Base-by-base conservation (phyloP, 768 basidiomycete genomes). In the Leucocoprinus sp. region DNA sequence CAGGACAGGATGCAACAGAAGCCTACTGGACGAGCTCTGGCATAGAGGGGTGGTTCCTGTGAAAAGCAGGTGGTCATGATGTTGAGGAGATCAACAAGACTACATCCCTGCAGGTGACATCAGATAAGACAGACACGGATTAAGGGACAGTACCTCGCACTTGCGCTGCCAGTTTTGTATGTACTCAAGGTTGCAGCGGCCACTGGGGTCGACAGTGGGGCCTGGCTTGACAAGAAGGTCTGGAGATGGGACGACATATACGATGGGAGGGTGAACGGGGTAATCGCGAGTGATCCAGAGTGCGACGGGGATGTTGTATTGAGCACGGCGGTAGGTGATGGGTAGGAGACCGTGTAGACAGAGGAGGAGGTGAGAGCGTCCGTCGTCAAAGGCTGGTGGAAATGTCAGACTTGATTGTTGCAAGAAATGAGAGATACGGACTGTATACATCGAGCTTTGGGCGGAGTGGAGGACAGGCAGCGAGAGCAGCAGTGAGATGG, bases 221-320 rank as follows among this genome's bases (percentile, higher is more conserved):
- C 82, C 77, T 8, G 88, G 72, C 53, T 82, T 81, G 55, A 99
- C 79, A 49, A 93, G 81, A 83, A 99, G 91, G 57, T 88, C 82
- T 43, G 69, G 75, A 2, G 91, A 96, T 26, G 96, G 95, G 9
- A 91, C 85, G 53, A 99, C 93, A 66, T 91, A 97, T 17, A 72
- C 73, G 56, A 98, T 75, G 17, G 96, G 96, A 0, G 93, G 82
- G 9, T 70, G 69, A 34, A 74, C 70, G 3, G 95, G 95, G 57
- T 92, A 97, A 33, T 89, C 87, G 42, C 74, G 73, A 2, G 91
- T 74, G 33, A 98, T 54, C 93, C 93, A 98, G 50, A 95, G 54
- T 9, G 86, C 80, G 55, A 99, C 64, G 3, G 96, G 96, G 55
- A 98, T 97, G 62, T 99, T 91, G 71, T 99, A 99, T 1, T 83